These are phyloP conservation scores for Mollisiaceae sp. DNA, from an alignment of 2,329 filamentous ascomycete genomes.

Conservation along the genomic window DNA sequence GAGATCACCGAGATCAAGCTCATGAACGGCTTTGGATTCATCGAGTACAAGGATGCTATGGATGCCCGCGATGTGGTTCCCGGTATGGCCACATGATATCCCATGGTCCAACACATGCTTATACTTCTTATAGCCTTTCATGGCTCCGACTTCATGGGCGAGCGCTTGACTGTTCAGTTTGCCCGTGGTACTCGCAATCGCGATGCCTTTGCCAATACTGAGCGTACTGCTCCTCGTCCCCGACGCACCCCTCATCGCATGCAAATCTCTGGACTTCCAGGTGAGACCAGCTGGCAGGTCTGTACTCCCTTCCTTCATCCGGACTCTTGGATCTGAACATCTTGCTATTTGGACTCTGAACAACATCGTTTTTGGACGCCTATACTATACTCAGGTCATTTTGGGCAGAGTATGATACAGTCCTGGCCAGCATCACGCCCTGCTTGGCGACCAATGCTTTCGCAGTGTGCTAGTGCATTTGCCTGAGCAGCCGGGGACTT, in stretches of 20 bases:
- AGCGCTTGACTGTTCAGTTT: conserved; percentile 97
- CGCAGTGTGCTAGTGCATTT: conserved; percentile 44
- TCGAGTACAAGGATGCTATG: conserved; percentile 98
- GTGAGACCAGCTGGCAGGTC: conserved; percentile 99
- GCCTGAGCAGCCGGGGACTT: conserved; percentile 42
- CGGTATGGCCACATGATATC: conserved; percentile 63
- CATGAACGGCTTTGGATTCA: conserved; percentile 99
- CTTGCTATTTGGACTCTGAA: conserved; percentile 45
- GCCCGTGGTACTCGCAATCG: conserved; percentile 82
- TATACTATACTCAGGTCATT: conserved; percentile 37
- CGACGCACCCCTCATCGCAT: conserved; percentile 95
- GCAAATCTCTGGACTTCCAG: conserved; percentile 95
- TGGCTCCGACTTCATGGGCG: conserved; percentile 97
- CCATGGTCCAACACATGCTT: conserved; percentile 31
- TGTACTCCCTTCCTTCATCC: conserved; percentile 70
- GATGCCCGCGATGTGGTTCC: conserved; percentile 98
- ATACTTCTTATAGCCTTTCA: conserved; percentile 61
- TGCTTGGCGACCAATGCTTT: conserved; percentile 34
- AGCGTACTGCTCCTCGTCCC: conserved; percentile 76
- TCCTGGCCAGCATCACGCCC: conserved; percentile 41
- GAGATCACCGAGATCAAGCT: conserved; percentile 99
- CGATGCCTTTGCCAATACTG: conserved; percentile 64
- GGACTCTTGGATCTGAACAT: conserved; percentile 46
- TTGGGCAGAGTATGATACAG: conserved; percentile 35
- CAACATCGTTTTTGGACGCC: conserved; percentile 43